Evolutionary conservation across 176 grass and related monocot species (phyloP), one percentile per base, ranked within the genome.

Genomic region (Chloris gayana): DNA sequence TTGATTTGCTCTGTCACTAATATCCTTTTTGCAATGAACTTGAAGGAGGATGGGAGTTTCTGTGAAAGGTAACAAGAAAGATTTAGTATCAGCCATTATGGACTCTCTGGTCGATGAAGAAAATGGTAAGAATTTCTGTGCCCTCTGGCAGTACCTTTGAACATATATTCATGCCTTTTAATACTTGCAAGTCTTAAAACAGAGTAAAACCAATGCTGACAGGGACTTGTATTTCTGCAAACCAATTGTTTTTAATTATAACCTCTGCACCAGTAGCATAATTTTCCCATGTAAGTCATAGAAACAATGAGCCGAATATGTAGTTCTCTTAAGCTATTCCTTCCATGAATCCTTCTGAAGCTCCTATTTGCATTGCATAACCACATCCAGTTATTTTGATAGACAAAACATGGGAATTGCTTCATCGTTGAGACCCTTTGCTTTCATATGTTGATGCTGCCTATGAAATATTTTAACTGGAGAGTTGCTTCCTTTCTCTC

Each of bases 11-110:
- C 26, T 49, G 12, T 70, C 24, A 80, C 30, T 22, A 66, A 57
- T 65, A 45, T 49, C 38, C 14, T 42, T 66, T 76, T 39, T 64
- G 30, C 14, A 51, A 31, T 79, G 53, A 64, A 70, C 58, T 75
- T 88, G 30, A 86, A 94, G 92, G 92, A 91, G 34, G 67, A 79
- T 88, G 80, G 92, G 92, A 60, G 60, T 91, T 72, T 69, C 92
- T 38, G 68, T 44, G 34, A 95, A 69, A 81, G 92, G 95, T 57
- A 98, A 72, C 67, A 98, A 94, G 64, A 98, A 93, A 78, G 90
- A 94, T 45, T 87, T 94, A 66, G 81, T 98, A 45, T 91, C 90
- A 4, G 86, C 90, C 61, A 37, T 98, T 45, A 78, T 89, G 83
- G 31, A 74, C 77, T 87, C 81, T 74, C 42, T 85, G 77, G n/a